Percentiles rank a stretch among this genome's conserved stretches.
Conservation (phyloP, 148 eudicot species). For the Agrostemma githago region DNA sequence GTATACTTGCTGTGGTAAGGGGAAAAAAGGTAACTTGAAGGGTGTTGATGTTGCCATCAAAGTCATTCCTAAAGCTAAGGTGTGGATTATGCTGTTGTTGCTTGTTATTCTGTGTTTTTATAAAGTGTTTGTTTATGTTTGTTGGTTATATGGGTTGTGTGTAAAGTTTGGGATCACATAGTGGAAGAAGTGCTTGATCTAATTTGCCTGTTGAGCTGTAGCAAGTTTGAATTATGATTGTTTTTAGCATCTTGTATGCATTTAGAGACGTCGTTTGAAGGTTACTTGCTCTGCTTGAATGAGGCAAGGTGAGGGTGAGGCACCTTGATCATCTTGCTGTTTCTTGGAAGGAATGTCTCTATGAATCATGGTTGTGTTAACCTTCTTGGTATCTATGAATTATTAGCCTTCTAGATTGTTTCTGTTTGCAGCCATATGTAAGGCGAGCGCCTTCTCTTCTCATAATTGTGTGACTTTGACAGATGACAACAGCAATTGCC, state of each 20-base stretch:
- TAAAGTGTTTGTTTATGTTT: not conserved
- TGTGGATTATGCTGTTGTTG: conserved; percentile 19
- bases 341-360: conserved; percentile 11
- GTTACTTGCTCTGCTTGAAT: not conserved
- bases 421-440: conserved; percentile 9
- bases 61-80: conserved; percentile 95
- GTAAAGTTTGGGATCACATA: conserved; percentile 3
- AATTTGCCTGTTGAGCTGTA: conserved; percentile 11
- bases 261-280: not conserved
- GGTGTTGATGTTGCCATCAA: conserved; percentile 95
- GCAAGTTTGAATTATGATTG: conserved; percentile 5
- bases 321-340: not conserved
- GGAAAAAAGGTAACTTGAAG: conserved; percentile 71
- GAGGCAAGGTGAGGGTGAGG: not conserved
- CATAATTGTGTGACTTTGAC: conserved; percentile 24
- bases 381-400: conserved; percentile 14
- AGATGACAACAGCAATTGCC: conserved; percentile 95
- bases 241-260: not conserved
- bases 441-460: conserved; percentile 15
- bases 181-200: conserved; percentile 14
- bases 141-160: not conserved
- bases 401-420: conserved; percentile 15
- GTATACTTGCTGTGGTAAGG: conserved; percentile 83
- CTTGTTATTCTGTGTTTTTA: not conserved
- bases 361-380: conserved; percentile 15